Conservation (phyloP, 441 rosid genomes). For the Brassica balearica region DNA sequence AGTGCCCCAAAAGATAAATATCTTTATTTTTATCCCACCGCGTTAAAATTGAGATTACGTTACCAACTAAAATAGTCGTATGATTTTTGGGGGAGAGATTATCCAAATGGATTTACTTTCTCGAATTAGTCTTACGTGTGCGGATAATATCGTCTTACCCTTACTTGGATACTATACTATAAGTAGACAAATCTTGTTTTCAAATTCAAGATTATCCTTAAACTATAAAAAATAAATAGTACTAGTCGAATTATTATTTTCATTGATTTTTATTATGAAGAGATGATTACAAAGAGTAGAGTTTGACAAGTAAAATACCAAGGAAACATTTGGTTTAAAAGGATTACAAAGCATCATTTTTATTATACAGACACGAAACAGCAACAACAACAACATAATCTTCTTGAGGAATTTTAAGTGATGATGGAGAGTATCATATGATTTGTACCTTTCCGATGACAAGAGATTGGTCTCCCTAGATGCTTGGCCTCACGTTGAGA, state of each 20-base stretch:
- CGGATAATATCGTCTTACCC: conserved; percentile 8
- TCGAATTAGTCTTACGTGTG: conserved; percentile 24
- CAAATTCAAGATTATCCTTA: background rate
- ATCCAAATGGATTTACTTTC: background rate
- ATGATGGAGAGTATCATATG: conserved; percentile 7
- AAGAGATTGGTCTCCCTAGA: background rate
- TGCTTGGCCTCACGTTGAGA: conserved; percentile 76
- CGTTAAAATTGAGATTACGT: conserved; percentile 2
- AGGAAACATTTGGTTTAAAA: background rate
- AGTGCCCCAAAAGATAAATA: background rate
- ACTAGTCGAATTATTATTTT: background rate
- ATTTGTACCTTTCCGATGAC: conserved; percentile 6
- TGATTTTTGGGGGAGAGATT: background rate
- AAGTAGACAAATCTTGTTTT: conserved; percentile 12
- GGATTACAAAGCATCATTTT: conserved; percentile 19
- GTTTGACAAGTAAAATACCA: background rate
- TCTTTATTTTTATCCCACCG: background rate
- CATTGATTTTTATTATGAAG: background rate
- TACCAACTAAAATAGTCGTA: background rate
- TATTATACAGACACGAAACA: conserved; percentile 22
- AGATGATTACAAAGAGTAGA: conserved; percentile 14
- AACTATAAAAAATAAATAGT: background rate
- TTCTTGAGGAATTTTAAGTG: conserved; percentile 11
- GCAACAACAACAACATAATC: conserved; percentile 15
- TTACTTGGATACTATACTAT: conserved; percentile 13